These are phyloP conservation scores for Citrus maxima DNA, from an alignment of 345 rosid species.

Conservation along the genomic window DNA sequence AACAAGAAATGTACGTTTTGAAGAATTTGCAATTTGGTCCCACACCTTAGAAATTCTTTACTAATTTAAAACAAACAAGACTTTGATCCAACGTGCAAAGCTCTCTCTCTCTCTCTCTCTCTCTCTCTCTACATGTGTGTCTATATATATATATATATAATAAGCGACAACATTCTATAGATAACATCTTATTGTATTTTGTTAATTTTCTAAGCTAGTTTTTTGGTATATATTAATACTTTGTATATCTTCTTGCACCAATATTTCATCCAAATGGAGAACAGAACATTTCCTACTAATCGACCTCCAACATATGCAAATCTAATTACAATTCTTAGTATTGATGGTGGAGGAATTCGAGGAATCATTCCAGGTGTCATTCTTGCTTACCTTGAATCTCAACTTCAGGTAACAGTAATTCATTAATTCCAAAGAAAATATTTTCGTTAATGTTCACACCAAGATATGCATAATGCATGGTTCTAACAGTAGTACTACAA, in stretches of 20 bases:
- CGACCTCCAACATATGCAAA: slow-evolving; percentile 48
- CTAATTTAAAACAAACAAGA: background rate
- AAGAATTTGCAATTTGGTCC: too few relatives aligned
- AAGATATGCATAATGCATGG: background rate
- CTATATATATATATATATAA: background rate
- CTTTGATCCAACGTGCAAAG: background rate
- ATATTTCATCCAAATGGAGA: slow-evolving; percentile 17
- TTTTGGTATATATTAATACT: background rate
- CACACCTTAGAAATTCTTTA: too few relatives aligned
- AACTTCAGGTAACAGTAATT: slow-evolving; percentile 57
- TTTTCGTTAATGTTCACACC: background rate
- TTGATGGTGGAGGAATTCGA: slow-evolving; percentile 77
- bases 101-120: background rate
- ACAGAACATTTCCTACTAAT: slow-evolving; percentile 1
- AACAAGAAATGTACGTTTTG: too few relatives aligned
- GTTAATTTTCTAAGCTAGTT: background rate
- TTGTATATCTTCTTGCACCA: background rate
- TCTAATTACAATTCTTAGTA: slow-evolving; percentile 59
- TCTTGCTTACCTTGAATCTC: slow-evolving; percentile 61
- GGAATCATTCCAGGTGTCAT: slow-evolving; percentile 68
- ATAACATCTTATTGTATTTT: background rate
- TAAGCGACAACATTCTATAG: background rate
- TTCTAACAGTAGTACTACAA: background rate
- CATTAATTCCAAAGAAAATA: too few relatives aligned
- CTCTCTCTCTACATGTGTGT: too few relatives aligned